Evolutionary conservation across 208 protist species (phyloP).

Genomic region (Leishmania gerbilli): DNA sequence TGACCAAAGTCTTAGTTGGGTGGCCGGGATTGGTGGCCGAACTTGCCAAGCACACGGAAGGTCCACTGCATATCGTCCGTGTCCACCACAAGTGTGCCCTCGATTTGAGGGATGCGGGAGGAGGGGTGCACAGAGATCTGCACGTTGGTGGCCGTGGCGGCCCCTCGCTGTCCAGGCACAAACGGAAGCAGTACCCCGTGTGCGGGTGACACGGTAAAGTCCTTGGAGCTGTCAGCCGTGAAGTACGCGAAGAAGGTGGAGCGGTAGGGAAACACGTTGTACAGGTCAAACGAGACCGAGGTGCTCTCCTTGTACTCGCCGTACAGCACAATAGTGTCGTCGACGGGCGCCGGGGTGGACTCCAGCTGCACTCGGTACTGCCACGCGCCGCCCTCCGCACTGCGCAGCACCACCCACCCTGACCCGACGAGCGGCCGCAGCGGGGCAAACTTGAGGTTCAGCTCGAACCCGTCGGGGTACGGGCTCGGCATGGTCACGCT

Average conservation of each 20-base stretch:
- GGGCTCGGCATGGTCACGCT: constrained; percentile 28
- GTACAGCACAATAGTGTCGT: constrained; percentile 86
- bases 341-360: constrained; percentile 65
- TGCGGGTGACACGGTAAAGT: constrained; percentile 75
- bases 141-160: constrained; percentile 40
- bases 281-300: constrained; percentile 77
- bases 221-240: constrained; percentile 77
- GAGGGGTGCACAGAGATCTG: constrained; percentile 64
- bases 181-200: constrained; percentile 81
- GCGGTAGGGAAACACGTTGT: constrained; percentile 86
- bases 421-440: constrained; percentile 75
- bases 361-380: constrained; percentile 84
- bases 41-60: constrained; percentile 80
- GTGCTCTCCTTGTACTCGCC: constrained; percentile 55
- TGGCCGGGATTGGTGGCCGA: constrained; percentile 30
- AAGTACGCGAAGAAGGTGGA: constrained; percentile 90
- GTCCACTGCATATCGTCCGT: constrained; percentile 94
- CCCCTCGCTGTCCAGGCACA: constrained; percentile 49
- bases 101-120: constrained; percentile 68
- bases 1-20: neutral
- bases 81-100: constrained; percentile 87
- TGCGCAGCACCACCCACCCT: constrained; percentile 69
- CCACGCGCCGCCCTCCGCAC: constrained; percentile 68
- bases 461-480: constrained; percentile 43
- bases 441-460: constrained; percentile 68